A percentile compares a stretch with the other conserved stretches of the same genome.
Conservation (phyloP, 805 yeast species). For the Zygosaccharomyces siamensis region DNA sequence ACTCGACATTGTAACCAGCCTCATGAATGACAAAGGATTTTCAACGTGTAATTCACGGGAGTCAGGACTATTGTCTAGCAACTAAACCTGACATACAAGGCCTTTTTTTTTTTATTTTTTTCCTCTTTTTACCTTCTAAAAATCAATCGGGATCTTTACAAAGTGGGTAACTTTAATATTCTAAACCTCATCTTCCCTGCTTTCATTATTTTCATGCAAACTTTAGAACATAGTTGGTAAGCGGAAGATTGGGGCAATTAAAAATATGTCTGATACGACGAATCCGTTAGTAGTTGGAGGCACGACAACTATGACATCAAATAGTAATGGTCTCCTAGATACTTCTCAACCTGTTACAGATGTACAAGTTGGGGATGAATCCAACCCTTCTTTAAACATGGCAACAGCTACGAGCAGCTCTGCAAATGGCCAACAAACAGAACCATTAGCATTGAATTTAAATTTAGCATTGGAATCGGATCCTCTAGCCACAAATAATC, state of each 20-base stretch:
- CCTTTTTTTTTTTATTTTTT: no score
- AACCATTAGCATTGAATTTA: slow-evolving; percentile 10
- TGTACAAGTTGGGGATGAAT: neutral
- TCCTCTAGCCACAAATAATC: slow-evolving; percentile 2
- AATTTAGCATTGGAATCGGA: slow-evolving; percentile 11
- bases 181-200: neutral
- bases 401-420: neutral
- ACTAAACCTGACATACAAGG: neutral
- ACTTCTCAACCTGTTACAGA: slow-evolving; percentile 3
- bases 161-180: no score
- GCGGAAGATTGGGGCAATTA: neutral
- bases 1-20: neutral
- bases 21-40: neutral
- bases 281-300: slow-evolving; percentile 9
- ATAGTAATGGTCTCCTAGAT: neutral
- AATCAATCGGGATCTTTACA: neutral
- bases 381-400: neutral
- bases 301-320: slow-evolving; percentile 1
- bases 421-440: neutral
- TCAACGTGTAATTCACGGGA: neutral
- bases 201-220: neutral
- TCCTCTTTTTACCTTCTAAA: neutral
- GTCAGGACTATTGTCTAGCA: neutral
- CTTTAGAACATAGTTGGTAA: neutral
- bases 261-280: slow-evolving; percentile 8